These are phyloP conservation scores for Butyriboletus appendiculatus DNA, from an alignment of 1,284 basidiomycete species.

Conservation along the genomic window DNA sequence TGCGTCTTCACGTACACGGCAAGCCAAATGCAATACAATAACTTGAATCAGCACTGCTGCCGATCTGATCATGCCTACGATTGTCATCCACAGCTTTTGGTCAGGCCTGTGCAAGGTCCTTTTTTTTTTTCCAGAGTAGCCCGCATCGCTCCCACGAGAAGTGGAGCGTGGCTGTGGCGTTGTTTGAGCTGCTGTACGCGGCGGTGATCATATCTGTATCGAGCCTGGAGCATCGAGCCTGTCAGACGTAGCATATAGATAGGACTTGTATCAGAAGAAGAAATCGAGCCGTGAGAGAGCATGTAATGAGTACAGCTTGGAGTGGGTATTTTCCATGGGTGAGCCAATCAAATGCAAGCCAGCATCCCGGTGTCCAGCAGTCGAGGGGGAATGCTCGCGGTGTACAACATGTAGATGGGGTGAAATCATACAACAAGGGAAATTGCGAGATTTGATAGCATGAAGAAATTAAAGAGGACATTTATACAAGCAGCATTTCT, in stretches of 20 bases:
- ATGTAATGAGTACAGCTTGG: slow-evolving; percentile 26
- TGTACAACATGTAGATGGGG: slow-evolving; percentile 18
- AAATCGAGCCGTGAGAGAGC: slow-evolving; percentile 1
- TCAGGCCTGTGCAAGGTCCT: slow-evolving; percentile 7
- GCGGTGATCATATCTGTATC: slow-evolving; percentile 7
- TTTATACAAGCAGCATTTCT: slow-evolving; percentile 64
- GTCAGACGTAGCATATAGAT: no score
- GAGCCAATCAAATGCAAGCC: slow-evolving; percentile 19
- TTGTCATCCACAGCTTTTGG: slow-evolving; percentile 15
- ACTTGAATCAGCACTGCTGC: slow-evolving; percentile 1
- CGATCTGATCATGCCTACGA: slow-evolving; percentile 11
- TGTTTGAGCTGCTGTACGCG: slow-evolving; percentile 3
- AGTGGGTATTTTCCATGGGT: slow-evolving; percentile 25
- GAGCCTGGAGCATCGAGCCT: neutral
- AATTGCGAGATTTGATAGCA: neutral
- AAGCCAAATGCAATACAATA: slow-evolving; percentile 5
- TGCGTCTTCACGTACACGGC: slow-evolving; percentile 16
- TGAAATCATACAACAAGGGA: slow-evolving; percentile 7
- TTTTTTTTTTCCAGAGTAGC: no score
- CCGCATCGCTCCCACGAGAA: slow-evolving; percentile 16
- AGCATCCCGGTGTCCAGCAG: slow-evolving; percentile 28
- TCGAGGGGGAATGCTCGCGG: slow-evolving; percentile 7
- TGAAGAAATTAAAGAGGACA: slow-evolving; percentile 1
- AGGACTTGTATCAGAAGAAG: neutral
- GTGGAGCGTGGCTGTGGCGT: slow-evolving; percentile 21